Percentiles rank a stretch among this genome's conserved stretches.
These are phyloP conservation scores for Brassica balearica DNA, from an alignment of 441 rosid genomes.

Conservation along the genomic window DNA sequence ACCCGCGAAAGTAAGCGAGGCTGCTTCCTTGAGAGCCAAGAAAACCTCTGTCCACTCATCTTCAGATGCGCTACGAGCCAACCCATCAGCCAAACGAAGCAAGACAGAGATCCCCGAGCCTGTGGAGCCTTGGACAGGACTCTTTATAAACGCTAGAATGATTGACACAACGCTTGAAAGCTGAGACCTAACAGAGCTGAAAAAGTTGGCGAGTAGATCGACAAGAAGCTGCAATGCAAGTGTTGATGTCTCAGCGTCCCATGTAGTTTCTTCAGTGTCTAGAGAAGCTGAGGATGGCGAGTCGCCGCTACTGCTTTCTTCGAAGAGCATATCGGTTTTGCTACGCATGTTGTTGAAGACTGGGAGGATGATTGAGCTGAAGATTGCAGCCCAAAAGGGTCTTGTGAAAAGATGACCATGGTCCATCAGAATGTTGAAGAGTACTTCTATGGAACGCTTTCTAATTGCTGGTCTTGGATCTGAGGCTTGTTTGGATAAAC, in stretches of 20 bases:
- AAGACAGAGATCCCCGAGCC: constrained; percentile 79
- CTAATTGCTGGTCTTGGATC: constrained; percentile 81
- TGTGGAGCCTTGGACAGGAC: constrained; percentile 81
- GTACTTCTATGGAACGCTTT: constrained; percentile 85
- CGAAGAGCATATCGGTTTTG: constrained; percentile 52
- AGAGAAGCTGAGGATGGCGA: constrained; percentile 52
- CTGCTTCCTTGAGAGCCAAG: constrained; percentile 75
- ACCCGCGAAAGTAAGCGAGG: constrained; percentile 68
- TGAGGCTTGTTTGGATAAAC: constrained; percentile 80
- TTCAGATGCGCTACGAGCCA: constrained; percentile 65
- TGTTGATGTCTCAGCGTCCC: constrained; percentile 88
- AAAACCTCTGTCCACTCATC: constrained; percentile 83
- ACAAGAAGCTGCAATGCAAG: constrained; percentile 77
- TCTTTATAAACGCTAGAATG: constrained; percentile 69
- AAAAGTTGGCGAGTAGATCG: constrained; percentile 68
- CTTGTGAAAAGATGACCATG: constrained; percentile 91
- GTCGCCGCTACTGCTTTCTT: constrained; percentile 49
- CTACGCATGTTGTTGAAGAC: constrained; percentile 61
- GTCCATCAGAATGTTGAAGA: constrained; percentile 89
- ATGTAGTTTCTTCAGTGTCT: constrained; percentile 63
- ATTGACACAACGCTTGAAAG: constrained; percentile 62
- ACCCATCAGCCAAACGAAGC: constrained; percentile 66
- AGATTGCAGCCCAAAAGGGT: constrained; percentile 73
- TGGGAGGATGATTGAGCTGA: constrained; percentile 68
- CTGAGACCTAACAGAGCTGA: constrained; percentile 67